phyloP scores from a whole-genome alignment of 495 filamentous ascomycete genomes.

The Amorphotheca resinae region DNA sequence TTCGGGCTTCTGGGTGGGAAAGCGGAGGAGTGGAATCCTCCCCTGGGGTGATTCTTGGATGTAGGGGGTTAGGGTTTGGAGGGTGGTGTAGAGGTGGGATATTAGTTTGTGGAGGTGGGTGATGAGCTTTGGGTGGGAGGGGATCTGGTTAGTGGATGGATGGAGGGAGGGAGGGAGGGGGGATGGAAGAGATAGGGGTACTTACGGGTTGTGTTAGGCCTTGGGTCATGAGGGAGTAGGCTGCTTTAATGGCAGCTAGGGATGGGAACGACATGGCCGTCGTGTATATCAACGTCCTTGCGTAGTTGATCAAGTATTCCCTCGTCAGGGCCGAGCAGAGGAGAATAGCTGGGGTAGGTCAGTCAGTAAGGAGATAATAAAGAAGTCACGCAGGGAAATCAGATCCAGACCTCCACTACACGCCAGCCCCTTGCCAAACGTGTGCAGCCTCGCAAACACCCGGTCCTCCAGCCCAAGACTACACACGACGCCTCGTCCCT shows the following conservation, averaged over 20 bases:
- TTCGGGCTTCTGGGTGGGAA: constrained; percentile 18
- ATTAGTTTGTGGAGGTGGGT: constrained; percentile 27
- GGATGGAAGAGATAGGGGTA: constrained; percentile 10
- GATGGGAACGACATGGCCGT: constrained; percentile 31
- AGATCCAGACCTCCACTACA: constrained; percentile 42
- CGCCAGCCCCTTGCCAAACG: constrained; percentile 50
- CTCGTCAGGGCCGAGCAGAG: constrained; percentile 36
- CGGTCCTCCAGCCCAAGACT: constrained; percentile 42
- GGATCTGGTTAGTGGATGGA: constrained; percentile 2
- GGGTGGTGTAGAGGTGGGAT: constrained; percentile 18
- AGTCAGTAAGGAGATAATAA: constrained; percentile 3
- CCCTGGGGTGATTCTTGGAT: neutral
- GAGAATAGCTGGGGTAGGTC: constrained; percentile 26
- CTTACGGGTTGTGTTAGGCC: constrained; percentile 19
- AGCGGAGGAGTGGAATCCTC: constrained; percentile 9
- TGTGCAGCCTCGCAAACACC: constrained; percentile 44
- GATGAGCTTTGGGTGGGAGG: constrained; percentile 23
- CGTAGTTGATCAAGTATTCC: constrained; percentile 26
- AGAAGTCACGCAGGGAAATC: neutral
- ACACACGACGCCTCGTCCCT: constrained; percentile 44
- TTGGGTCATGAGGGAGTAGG: constrained; percentile 3
- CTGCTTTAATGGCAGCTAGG: constrained; percentile 33
- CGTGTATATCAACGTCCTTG: neutral
- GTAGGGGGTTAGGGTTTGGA: neutral
- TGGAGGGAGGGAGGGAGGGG: constrained; percentile 13